Evolutionary conservation across 2,329 filamentous ascomycete genomes (phyloP).

Genomic region (Alternaria tenuissima): DNA sequence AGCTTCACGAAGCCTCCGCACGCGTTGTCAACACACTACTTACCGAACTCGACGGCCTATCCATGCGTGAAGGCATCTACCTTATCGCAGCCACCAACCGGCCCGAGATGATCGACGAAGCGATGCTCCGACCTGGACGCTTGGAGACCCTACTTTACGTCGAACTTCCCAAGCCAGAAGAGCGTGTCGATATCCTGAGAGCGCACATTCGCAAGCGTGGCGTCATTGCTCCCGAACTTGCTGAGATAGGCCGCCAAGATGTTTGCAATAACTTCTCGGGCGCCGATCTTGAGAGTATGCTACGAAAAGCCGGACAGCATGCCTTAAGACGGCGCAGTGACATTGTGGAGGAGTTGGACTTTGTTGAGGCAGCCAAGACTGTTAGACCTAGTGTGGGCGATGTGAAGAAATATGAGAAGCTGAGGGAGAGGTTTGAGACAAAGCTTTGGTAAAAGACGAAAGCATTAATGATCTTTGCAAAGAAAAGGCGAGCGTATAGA

Average conservation of each 20-base stretch:
- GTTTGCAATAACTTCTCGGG: conserved; percentile 79
- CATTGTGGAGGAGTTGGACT: conserved; percentile 59
- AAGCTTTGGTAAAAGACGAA: conserved; percentile 21
- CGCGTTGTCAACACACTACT: conserved; percentile 95
- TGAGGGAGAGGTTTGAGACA: conserved; percentile 59
- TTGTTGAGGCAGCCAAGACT: conserved; percentile 52
- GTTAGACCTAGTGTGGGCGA: conserved; percentile 65
- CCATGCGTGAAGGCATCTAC: conserved; percentile 83
- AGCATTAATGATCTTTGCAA: neutral
- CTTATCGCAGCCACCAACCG: conserved; percentile 95
- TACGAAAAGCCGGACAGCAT: conserved; percentile 66
- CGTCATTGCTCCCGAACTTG: conserved; percentile 64
- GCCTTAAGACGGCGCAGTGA: conserved; percentile 60
- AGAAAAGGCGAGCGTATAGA: too few species aligned
- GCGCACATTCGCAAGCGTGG: conserved; percentile 64
- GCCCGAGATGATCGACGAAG: conserved; percentile 94
- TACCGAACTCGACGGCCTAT: conserved; percentile 90
- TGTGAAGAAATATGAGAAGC: conserved; percentile 63
- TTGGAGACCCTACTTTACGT: conserved; percentile 90
- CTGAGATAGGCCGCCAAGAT: conserved; percentile 69
- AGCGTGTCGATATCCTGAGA: conserved; percentile 84
- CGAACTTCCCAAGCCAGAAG: conserved; percentile 78
- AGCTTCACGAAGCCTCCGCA: conserved; percentile 80
- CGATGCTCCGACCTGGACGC: conserved; percentile 90
- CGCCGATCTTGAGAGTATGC: conserved; percentile 68